phyloP scores from a whole-genome alignment of 805 yeast genomes.

The Candida insectalens region DNA sequence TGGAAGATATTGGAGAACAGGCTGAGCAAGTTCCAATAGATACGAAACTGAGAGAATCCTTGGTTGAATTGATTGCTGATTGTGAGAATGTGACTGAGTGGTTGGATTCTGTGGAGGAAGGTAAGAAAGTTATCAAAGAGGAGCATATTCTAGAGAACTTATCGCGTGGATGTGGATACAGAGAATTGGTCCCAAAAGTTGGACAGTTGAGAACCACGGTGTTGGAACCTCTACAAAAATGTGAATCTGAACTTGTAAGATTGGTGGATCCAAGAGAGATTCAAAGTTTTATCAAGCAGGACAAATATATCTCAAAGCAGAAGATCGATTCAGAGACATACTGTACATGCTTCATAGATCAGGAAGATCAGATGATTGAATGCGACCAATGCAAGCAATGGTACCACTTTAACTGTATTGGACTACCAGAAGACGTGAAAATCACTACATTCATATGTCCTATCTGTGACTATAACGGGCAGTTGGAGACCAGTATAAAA shows the following conservation, averaged over 20 bases:
- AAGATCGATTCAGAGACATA: constrained; percentile 20
- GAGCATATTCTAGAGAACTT: not conserved
- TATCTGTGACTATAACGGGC: constrained; percentile 33
- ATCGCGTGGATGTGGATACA: not conserved
- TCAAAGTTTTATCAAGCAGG: not conserved
- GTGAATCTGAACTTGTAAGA: not conserved
- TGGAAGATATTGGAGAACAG: not conserved
- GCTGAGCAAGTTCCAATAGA: constrained; percentile 3
- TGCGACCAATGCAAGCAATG: constrained; percentile 66
- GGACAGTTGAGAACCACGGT: not conserved
- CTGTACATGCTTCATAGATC: constrained; percentile 51
- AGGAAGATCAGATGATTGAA: constrained; percentile 57
- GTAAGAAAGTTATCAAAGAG: not conserved
- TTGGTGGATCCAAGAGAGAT: not conserved
- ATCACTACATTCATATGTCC: constrained; percentile 41
- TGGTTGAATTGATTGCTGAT: constrained; percentile 2
- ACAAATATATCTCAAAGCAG: constrained; percentile 12
- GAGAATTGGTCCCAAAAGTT: not conserved
- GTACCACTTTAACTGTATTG: constrained; percentile 58
- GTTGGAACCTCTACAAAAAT: too few species aligned
- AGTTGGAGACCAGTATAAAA: constrained; percentile 12
- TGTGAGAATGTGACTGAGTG: not conserved
- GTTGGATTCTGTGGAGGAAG: not conserved
- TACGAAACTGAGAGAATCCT: not conserved
- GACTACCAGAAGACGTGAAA: constrained; percentile 20